Base-by-base conservation (phyloP, 208 protist genomes). In the Leishmania arabica region DNA sequence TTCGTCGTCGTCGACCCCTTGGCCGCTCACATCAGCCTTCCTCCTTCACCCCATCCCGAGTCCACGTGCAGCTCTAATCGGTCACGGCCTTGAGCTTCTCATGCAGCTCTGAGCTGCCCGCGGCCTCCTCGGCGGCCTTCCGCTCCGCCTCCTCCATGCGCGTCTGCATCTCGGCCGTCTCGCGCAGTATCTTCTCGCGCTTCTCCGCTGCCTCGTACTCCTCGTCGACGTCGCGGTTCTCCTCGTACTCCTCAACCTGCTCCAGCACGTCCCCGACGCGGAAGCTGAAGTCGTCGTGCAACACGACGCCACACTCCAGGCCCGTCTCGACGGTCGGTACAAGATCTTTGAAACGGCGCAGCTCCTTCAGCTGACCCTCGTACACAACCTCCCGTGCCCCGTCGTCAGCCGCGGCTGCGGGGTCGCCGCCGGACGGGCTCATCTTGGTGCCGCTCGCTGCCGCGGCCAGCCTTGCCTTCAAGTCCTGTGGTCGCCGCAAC, bases 201-300 rank as follows among this genome's bases (percentile, higher is more conserved):
- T 87, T 83, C 68, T 89, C 91, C 1, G 95, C 95, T 24, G 85
- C 88, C 77, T 88, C 92, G 78, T 89, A 98, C 69, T 95, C 92
- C 74, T 90, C 92, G n/a, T 77, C 84, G n/a, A 98, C 92, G 79
- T 97, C 87, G 77, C 92, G 92, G 54, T 85, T 78, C 86, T 95
- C 93, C 75, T 96, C 92, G 79, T 95, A 95, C 15, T 83, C 71
- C 81, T 96, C 93, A 62, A 89, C 89, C 88, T 90, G 88, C 86
- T 98, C 89, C 51, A 98, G 81, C 64, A 93, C 81, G 72, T 98
- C 95, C 9, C 95, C 95, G 2, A 81, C 77, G 21, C 87, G 86
- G 75, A 98, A 98, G 64, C 88, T 75, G 83, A 97, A 98, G 82
- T 94, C 93, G 80, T 98, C 94, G 78, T 95, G 85, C 37, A 98